These are phyloP conservation scores for Rosa lucieae DNA, from an alignment of 306 rosid species.

Conservation along the genomic window DNA sequence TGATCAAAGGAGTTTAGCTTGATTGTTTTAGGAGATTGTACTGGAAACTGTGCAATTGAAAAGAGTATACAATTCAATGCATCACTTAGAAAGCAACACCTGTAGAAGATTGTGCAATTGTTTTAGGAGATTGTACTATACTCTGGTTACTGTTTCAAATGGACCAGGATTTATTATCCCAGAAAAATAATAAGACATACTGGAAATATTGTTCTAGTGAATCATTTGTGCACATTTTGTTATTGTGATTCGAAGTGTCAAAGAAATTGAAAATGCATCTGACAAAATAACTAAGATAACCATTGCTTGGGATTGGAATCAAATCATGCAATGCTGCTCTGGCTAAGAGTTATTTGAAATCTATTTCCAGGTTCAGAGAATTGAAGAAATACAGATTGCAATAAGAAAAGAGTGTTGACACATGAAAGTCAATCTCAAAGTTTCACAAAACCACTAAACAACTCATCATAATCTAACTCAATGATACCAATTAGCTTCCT, in stretches of 20 bases:
- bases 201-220: neutral
- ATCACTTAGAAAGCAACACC: neutral
- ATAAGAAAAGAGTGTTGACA: neutral
- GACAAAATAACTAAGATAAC: neutral
- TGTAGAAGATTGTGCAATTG: too few species aligned
- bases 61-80: neutral
- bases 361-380: neutral
- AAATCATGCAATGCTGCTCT: neutral
- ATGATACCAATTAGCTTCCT: neutral
- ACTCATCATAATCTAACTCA: neutral
- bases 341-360: neutral
- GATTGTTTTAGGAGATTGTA: neutral
- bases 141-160: neutral
- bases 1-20: neutral
- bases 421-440: neutral
- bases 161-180: neutral
- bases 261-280: neutral
- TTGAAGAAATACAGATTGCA: neutral
- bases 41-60: neutral
- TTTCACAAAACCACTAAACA: neutral
- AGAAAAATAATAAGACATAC: neutral
- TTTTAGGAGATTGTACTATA: too few species aligned
- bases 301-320: neutral
- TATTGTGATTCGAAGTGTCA: neutral
- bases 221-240: neutral